Evolutionary conservation across 108 stramenopile species (phyloP), one percentile per base, ranked within the genome.

Genomic region (Pseudonitzschia delicatissima): DNA sequence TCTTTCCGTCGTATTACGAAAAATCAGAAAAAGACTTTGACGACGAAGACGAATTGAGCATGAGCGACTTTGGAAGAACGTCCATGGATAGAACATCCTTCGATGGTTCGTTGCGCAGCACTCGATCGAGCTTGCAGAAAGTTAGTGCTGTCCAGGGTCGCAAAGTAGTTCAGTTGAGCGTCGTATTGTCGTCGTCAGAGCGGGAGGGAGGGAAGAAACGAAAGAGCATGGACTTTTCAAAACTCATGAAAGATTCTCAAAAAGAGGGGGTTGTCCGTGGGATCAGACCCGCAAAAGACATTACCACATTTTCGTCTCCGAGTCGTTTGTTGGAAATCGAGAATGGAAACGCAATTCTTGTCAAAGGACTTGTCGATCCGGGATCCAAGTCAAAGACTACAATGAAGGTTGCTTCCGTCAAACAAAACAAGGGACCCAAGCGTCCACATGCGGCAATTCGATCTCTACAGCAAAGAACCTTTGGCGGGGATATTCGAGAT

Each of bases 251-350:
- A 40, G 53, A 28, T 36, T n/a, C 39, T 17, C 39, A 60, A 28
- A 45, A 6, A 13, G 31, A 62, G 9, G 47, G 44, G 3, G 21
- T 50, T 25, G 21, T 26, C 4, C n/a, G 49, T 27, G 12, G 21
- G 8, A n/a, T 29, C 31, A 5, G 31, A n/a, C n/a, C 61, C 5
- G 36, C 1, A 18, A 33, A 55, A 61, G 60, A 61, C 28, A 36
- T n/a, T 5, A 34, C 23, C 9, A 45, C 33, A 9, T 76, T 76
- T 66, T 62, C 57, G 26, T 55, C 53, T 0, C 75, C 75, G 3
- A 44, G 21, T 20, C 75, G 62, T 1, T 44, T 76, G 35, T 47
- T 76, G 35, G 75, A 69, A 32, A 64, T 76, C 40, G 75, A 76
- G 35, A 69, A 64, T 35, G 75, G 75, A 40, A 25, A 29, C 29